These are phyloP conservation scores for Myxozyma udenii DNA, from an alignment of 805 yeast species.

Conservation along the genomic window DNA sequence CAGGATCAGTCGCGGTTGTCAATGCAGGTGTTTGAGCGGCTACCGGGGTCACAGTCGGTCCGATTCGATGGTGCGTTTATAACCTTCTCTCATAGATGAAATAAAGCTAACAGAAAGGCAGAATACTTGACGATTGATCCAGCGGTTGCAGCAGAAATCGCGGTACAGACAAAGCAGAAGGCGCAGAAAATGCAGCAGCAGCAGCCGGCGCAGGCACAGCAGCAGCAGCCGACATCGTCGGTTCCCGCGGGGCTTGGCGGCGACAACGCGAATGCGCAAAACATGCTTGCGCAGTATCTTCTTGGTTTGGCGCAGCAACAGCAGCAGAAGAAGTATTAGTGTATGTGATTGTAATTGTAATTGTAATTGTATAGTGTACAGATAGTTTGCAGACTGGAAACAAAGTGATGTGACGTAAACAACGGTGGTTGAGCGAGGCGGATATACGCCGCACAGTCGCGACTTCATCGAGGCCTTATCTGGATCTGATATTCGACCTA, in stretches of 20 bases:
- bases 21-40: slow-evolving; percentile 66
- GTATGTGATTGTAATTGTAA: neutral
- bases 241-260: neutral
- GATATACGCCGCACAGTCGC: too few species aligned
- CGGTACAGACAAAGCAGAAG: slow-evolving; percentile 38
- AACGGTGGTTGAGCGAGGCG: too few species aligned
- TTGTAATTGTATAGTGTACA: neutral
- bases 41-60: slow-evolving; percentile 64
- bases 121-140: slow-evolving; percentile 66
- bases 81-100: neutral
- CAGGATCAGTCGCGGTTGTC: slow-evolving; percentile 49
- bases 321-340: slow-evolving; percentile 2
- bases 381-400: too few species aligned
- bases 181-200: slow-evolving; percentile 30
- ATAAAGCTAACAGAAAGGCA: neutral
- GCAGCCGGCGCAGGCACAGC: slow-evolving; percentile 8
- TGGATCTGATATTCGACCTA: too few species aligned
- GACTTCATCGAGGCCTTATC: too few species aligned
- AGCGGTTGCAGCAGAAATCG: slow-evolving; percentile 60
- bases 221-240: neutral
- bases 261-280: neutral
- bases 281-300: neutral
- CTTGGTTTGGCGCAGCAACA: neutral
- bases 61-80: slow-evolving; percentile 56
- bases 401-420: too few species aligned